phyloP scores from a whole-genome alignment of 1,284 basidiomycete species.

The Inonotus hispidus region DNA sequence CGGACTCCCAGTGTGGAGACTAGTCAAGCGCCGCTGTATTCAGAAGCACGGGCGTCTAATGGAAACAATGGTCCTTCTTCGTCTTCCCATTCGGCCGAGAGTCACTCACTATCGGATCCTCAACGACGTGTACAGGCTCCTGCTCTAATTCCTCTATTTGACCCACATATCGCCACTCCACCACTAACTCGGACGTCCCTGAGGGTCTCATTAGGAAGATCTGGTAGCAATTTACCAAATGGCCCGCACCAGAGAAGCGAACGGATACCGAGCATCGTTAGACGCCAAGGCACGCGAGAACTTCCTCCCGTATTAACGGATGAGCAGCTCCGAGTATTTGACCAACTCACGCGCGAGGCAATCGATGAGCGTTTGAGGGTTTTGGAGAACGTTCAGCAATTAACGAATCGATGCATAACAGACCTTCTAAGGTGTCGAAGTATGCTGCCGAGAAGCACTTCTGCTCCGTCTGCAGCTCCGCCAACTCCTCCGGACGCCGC shows the following conservation, averaged over 20 bases:
- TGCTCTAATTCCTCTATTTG: constrained; percentile 12
- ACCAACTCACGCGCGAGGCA: constrained; percentile 64
- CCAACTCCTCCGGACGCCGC: not conserved
- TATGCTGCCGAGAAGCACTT: constrained; percentile 44
- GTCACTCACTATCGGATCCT: not conserved
- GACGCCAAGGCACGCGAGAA: constrained; percentile 19
- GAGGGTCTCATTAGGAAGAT: constrained; percentile 5
- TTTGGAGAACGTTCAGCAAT: constrained; percentile 67
- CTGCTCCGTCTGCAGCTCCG: constrained; percentile 10
- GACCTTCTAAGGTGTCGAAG: constrained; percentile 74
- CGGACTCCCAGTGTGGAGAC: not conserved
- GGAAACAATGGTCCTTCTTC: not conserved
- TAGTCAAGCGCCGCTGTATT: not conserved
- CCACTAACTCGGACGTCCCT: not conserved
- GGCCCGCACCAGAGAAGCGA: not conserved
- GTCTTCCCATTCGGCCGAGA: not conserved
- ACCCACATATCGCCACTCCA: constrained; percentile 3
- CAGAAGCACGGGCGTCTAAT: not conserved
- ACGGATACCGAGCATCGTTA: not conserved
- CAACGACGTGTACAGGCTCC: not conserved
- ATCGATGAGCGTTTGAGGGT: constrained; percentile 79
- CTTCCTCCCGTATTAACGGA: constrained; percentile 50
- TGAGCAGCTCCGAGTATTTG: constrained; percentile 54
- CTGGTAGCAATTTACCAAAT: not conserved
- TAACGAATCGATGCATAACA: constrained; percentile 65